A percentile compares a stretch with the other conserved stretches of the same genome.
Conservation (phyloP, 1,284 basidiomycete genomes). For the Meira nashicola region DNA sequence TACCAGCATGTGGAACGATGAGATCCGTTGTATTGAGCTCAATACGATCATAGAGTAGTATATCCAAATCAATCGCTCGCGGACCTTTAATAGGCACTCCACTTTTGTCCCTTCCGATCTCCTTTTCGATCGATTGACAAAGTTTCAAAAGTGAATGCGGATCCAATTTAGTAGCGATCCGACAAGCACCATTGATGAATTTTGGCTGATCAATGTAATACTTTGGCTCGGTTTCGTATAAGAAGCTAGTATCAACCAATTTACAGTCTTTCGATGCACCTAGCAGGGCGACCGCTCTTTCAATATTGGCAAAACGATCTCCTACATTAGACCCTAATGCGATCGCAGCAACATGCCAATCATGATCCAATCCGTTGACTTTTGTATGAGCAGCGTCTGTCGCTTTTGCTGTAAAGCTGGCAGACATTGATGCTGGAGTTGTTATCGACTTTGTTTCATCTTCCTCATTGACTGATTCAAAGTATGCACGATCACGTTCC, state of each 20-base stretch:
- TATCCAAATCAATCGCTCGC: constrained; percentile 83
- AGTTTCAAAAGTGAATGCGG: constrained; percentile 65
- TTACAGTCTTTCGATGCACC: constrained; percentile 49
- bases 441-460: not conserved
- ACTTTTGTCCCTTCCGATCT: constrained; percentile 75
- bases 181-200: constrained; percentile 85
- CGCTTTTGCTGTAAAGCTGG: not conserved
- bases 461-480: constrained; percentile 9
- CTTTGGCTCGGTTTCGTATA: constrained; percentile 94
- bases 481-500: constrained; percentile 57
- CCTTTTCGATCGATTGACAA: constrained; percentile 70
- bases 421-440: not conserved
- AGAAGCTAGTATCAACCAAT: constrained; percentile 72
- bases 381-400: not conserved
- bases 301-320: constrained; percentile 78
- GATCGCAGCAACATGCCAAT: constrained; percentile 60
- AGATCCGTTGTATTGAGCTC: constrained; percentile 68
- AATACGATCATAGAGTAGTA: constrained; percentile 72
- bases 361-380: not conserved
- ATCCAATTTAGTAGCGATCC: constrained; percentile 70
- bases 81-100: constrained; percentile 71
- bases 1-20: constrained; percentile 74
- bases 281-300: constrained; percentile 64
- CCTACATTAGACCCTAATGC: constrained; percentile 88
- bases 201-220: constrained; percentile 83